Evolutionary conservation across 148 eudicot species (phyloP), one percentile per base, ranked within the genome.

Genomic region (Nepenthes mirabilis): DNA sequence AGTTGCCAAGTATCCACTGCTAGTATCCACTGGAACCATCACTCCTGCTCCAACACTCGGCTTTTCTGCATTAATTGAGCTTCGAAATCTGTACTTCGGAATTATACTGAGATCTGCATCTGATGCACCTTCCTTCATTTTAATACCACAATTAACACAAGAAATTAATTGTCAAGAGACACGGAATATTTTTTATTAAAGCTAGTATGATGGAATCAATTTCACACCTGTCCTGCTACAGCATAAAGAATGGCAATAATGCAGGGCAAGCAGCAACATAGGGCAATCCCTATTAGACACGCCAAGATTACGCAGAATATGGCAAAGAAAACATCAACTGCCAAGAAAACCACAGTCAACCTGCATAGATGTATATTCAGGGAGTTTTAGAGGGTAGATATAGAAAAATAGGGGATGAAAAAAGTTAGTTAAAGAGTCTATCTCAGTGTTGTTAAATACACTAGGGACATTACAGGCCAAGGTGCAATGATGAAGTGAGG

Each of bases 251-350:
- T 78, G 37, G 98, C 98, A 74, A 91, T 91, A 37, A 91, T 91
- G 77, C 98, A 91, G 37, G 98, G 96, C 75, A 91, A 82, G 77
- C 98, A 91, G 86, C 98, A 91, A 60, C 98, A 91, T 45, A 91
- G 84, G 66, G 98, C 96, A 40, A 91, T 74, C 78, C 98, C 96
- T 59, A 91, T 88, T 63, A 91, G 76, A 71, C 94, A 91, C 48
- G 98, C 98, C 80, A 91, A 71, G 53, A 88, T 88, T 55, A 88
- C 83, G 58, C 98, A 91, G 68, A 91, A 91, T 72, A 91, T 76
- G 64, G 96, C 98, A 65, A 91, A 91, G 86, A 91, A 85, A 58
- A 91, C 96, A 74, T 91, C 96, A 57, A 91, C 88, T 72, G 98
- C 96, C 76, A 91, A 77, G 61, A 85, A 91, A 56, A 91, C 83